Conservation (phyloP, 2,329 filamentous ascomycete genomes). For the Colletotrichum sp. region DNA sequence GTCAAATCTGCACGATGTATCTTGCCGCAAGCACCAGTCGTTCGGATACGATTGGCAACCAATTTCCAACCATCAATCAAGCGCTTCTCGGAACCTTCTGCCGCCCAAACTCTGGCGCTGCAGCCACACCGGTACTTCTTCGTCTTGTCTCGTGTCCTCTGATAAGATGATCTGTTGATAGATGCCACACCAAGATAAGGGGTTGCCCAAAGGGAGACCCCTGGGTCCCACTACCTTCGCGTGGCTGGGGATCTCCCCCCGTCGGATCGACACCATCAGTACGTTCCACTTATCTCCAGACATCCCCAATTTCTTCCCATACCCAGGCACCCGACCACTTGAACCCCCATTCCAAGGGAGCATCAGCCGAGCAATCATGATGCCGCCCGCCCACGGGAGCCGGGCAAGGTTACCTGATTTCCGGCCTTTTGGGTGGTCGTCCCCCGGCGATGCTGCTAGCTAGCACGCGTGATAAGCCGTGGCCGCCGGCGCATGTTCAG, state of each 20-base stretch:
- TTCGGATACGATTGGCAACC: not conserved
- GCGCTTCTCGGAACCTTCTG: not conserved
- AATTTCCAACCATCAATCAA: not conserved
- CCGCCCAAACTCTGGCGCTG: not conserved
- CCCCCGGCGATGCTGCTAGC: not conserved
- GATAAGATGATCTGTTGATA: not conserved
- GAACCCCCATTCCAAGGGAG: not conserved
- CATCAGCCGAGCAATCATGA: not conserved
- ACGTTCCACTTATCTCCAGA: not conserved
- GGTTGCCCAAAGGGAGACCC: not conserved
- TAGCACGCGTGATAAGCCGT: not conserved
- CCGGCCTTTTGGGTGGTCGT: not conserved
- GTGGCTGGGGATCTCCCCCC: conserved; percentile 4
- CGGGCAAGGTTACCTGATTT: not conserved
- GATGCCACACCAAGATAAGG: conserved; percentile 9
- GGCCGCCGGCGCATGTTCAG: not conserved
- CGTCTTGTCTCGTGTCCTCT: not conserved
- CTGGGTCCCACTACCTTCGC: not conserved
- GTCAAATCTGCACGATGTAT: not conserved
- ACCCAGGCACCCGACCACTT: not conserved
- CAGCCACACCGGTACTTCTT: not conserved
- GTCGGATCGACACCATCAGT: not conserved
- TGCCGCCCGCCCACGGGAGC: not conserved
- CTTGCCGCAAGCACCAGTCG: not conserved
- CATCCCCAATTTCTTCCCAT: not conserved